Base-by-base conservation (phyloP, 1,284 basidiomycete species). In the Melanopsichium pennsylvanicum region DNA sequence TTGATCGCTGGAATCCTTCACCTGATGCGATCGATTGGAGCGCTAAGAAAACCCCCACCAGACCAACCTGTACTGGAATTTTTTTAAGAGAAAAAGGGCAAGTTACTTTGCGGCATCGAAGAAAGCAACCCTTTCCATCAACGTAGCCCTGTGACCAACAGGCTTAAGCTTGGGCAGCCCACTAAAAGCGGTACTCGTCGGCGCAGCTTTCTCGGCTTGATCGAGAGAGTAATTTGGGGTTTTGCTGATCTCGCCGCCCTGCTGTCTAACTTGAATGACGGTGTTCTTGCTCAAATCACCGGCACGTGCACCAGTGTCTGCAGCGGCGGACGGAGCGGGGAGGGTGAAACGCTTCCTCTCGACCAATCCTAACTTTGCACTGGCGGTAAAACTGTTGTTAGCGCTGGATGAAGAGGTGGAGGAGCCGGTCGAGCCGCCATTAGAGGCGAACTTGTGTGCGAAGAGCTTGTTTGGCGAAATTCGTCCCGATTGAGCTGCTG, bases 91-190 rank as follows among this genome's bases (percentile, higher is more conserved):
- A n/a, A n/a, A 25, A 12, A 23, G 26, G 35, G 31, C 21, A n/a
- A 2, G 5, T 10, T 36, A 69, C 40, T 59, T 62, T 23, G 47
- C 61, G 26, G 56, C 18, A 38, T 75, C 72, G 35, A 75, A 75
- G 45, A 75, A 75, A 18, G 73, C 73, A 9, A 73, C 71, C 4
- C 73, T 41, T 44, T 75, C 73, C 31, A 43, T 48, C 15, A 75
- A 32, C 18, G 59, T 69, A 2, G 62, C 61, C 13, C 33, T 39
- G 12, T 63, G 60, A 7, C 60, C 67, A 4, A 70, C 54, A 10
- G 70, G 44, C 16, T 43, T 59, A 18, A 46, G 39, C 19, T 61
- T 69, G 5, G 42, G 38, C 25, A 46, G 19, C 2, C 36, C 59
- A 13, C 50, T 44, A 33, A 66, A 58, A 4, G 61, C 67, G 4